A percentile compares a stretch with the other conserved stretches of the same genome.
phyloP scores from a whole-genome alignment of 805 yeast genomes.

The Candida methanosorbosa region DNA sequence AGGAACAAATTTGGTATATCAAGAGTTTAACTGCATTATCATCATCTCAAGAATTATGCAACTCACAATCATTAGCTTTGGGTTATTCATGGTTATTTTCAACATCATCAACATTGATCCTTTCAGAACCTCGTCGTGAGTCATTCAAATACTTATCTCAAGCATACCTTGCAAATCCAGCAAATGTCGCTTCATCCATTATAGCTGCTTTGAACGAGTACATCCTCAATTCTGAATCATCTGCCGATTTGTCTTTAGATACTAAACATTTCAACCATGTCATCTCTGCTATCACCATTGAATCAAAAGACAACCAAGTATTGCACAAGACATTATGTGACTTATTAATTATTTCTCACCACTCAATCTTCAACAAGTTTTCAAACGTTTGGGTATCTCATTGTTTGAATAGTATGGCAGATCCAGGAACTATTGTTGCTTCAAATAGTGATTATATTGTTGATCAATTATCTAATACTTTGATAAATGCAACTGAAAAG shows the following conservation, averaged over 20 bases:
- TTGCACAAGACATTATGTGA: constrained; percentile 27
- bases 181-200: constrained; percentile 33
- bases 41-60: background rate
- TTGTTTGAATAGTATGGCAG: constrained; percentile 47
- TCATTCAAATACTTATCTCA: constrained; percentile 24
- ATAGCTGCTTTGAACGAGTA: constrained; percentile 31
- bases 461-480: constrained; percentile 8
- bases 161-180: constrained; percentile 28
- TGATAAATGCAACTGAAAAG: constrained; percentile 7
- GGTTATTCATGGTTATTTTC: constrained; percentile 41
- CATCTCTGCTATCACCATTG: constrained; percentile 22
- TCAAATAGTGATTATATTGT: constrained; percentile 18
- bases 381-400: constrained; percentile 59
- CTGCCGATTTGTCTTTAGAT: constrained; percentile 10
- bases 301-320: constrained; percentile 11
- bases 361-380: constrained; percentile 32
- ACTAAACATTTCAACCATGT: constrained; percentile 8
- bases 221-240: constrained; percentile 1
- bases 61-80: constrained; percentile 27
- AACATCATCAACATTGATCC: constrained; percentile 18
- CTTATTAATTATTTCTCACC: constrained; percentile 37
- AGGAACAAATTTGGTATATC: constrained; percentile 46
- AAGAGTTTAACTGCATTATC: constrained; percentile 32
- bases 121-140: constrained; percentile 22
- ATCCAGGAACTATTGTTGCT: constrained; percentile 52